Percentiles rank a stretch among this genome's conserved stretches.
Evolutionary conservation across 2,329 filamentous ascomycete genomes (phyloP).

Genomic region (Talaromyces sp.): DNA sequence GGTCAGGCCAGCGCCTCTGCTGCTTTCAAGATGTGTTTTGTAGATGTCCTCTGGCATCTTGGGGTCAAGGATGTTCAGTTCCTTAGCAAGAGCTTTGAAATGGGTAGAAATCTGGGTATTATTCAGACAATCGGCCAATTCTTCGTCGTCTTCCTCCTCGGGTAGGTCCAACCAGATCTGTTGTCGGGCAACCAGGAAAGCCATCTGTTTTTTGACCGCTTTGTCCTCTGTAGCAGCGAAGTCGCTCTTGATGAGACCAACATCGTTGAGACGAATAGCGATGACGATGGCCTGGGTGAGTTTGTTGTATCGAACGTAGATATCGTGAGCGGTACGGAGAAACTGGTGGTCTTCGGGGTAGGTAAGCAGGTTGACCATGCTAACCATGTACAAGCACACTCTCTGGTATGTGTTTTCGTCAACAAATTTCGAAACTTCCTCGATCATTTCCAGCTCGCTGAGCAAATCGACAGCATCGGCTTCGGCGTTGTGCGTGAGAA

Average conservation of each 20-base stretch:
- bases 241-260: conserved; percentile 73
- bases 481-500: conserved; percentile 95
- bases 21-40: conserved; percentile 97
- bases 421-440: conserved; percentile 79
- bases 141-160: conserved; percentile 63
- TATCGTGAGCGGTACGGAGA: conserved; percentile 83
- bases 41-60: conserved; percentile 98
- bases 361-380: conserved; percentile 95
- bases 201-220: conserved; percentile 85
- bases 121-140: conserved; percentile 75
- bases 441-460: conserved; percentile 96
- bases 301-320: conserved; percentile 91
- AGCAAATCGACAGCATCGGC: conserved; percentile 95
- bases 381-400: conserved; percentile 97
- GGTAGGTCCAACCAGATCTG: conserved; percentile 73
- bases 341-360: conserved; percentile 97
- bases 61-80: conserved; percentile 92
- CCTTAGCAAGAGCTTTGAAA: conserved; percentile 90
- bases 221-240: conserved; percentile 76
- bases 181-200: conserved; percentile 86
- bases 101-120: conserved; percentile 85
- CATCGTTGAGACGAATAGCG: conserved; percentile 87
- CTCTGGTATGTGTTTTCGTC: conserved; percentile 90
- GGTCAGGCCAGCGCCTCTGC: conserved; percentile 83
- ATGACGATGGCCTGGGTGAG: conserved; percentile 89